Evolutionary conservation across 257 asterid genomes (phyloP).

Genomic region (Nicotiana otophora): DNA sequence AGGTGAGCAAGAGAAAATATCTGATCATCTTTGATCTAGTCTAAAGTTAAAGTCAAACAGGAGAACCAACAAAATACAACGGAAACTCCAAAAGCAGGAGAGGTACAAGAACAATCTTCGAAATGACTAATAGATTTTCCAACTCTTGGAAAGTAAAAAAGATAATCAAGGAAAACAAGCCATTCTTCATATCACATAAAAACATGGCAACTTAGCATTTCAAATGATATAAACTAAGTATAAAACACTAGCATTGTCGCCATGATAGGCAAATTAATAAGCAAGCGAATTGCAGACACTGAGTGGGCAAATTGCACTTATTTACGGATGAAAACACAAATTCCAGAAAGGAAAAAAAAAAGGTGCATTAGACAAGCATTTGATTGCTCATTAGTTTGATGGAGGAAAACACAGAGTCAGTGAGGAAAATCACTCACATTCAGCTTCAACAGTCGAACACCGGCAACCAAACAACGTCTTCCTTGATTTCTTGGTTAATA

Average conservation of each 20-base stretch:
- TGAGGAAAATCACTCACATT: conserved; percentile 34
- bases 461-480: conserved; percentile 33
- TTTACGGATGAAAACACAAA: background rate
- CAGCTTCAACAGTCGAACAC: conserved; percentile 35
- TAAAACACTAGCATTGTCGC: background rate
- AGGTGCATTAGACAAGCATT: background rate
- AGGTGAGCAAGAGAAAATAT: background rate
- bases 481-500: conserved; percentile 28
- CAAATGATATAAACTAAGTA: background rate
- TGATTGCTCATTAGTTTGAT: background rate
- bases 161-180: background rate
- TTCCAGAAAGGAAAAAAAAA: background rate
- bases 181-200: background rate
- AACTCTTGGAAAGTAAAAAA: background rate
- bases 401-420: background rate
- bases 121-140: background rate
- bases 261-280: background rate
- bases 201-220: background rate
- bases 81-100: background rate
- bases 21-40: background rate
- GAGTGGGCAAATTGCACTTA: background rate
- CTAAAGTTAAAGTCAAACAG: background rate
- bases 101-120: background rate
- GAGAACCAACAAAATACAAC: conserved; percentile 1
- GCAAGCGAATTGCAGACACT: background rate